phyloP scores from a whole-genome alignment of 2,329 filamentous ascomycete species.

The Curvularia eragrostidis region DNA sequence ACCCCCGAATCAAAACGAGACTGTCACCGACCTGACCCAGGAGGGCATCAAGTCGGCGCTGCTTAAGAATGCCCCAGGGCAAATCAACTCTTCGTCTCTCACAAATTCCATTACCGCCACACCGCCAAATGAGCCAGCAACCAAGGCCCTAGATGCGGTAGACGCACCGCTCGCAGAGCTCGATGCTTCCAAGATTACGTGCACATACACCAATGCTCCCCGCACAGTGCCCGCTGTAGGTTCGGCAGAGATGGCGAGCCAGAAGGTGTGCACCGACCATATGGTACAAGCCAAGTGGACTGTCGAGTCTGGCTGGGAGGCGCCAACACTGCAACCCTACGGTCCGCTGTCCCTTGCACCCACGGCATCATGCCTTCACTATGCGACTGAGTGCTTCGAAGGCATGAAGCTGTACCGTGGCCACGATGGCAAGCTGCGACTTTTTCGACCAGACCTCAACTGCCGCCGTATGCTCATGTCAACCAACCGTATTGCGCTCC shows the following conservation, averaged over 20 bases:
- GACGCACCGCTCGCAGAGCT: constrained; percentile 47
- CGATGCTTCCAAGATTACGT: constrained; percentile 54
- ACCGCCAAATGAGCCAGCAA: constrained; percentile 29
- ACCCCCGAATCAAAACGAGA: constrained; percentile 36
- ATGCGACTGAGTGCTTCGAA: constrained; percentile 91
- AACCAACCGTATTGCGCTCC: constrained; percentile 72
- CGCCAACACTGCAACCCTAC: constrained; percentile 77
- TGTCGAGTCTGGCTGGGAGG: constrained; percentile 69
- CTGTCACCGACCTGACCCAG: constrained; percentile 39
- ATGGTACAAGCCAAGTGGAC: constrained; percentile 82
- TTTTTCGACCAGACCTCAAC: constrained; percentile 81
- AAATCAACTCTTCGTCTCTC: constrained; percentile 35
- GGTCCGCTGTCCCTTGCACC: constrained; percentile 80
- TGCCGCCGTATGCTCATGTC: constrained; percentile 66
- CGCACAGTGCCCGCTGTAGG: constrained; percentile 52
- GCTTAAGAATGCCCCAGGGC: constrained; percentile 40
- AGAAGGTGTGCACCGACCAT: constrained; percentile 75
- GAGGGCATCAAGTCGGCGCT: constrained; percentile 43
- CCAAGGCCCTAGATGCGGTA: constrained; percentile 19
- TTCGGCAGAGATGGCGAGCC: constrained; percentile 49
- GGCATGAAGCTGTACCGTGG: constrained; percentile 77
- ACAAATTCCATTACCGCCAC: constrained; percentile 34
- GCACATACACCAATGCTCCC: constrained; percentile 51
- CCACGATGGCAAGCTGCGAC: constrained; percentile 72
- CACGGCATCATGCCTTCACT: constrained; percentile 82